Evolutionary conservation across 1,284 basidiomycete genomes (phyloP).

Genomic region (Puccinia hordei): DNA sequence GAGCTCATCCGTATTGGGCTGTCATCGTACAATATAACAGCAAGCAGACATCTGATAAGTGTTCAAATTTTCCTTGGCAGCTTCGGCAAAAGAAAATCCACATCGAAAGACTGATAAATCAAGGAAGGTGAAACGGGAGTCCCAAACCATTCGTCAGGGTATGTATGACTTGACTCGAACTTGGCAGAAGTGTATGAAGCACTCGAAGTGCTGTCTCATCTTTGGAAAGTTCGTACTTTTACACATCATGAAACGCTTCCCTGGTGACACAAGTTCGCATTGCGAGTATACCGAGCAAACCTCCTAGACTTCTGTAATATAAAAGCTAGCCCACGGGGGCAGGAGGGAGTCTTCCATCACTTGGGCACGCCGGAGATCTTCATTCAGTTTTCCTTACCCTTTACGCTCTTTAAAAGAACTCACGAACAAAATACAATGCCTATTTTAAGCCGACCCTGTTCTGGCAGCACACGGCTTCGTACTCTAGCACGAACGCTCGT

Average conservation of each 20-base stretch:
- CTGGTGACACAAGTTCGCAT: neutral
- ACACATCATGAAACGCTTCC: neutral
- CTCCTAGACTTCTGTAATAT: neutral
- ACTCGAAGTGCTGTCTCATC: neutral
- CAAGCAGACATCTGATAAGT: too few species aligned
- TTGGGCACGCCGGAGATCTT: neutral
- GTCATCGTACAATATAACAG: too few species aligned
- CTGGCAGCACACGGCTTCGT: neutral
- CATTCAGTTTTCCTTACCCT: neutral
- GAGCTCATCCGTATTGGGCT: too few species aligned
- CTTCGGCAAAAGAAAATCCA: neutral
- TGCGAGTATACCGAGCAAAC: neutral
- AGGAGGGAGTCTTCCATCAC: too few species aligned
- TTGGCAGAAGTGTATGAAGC: neutral
- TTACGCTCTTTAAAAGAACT: conserved; percentile 11
- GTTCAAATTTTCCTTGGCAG: neutral
- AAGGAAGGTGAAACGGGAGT: neutral
- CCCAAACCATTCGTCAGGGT: conserved; percentile 16
- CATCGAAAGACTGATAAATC: neutral
- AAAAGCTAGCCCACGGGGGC: too few species aligned
- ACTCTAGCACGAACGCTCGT: neutral
- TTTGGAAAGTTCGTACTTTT: neutral
- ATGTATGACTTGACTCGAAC: neutral
- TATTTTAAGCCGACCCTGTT: neutral
- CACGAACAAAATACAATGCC: neutral